These are phyloP conservation scores for Tirmania nivea DNA, from an alignment of 495 filamentous ascomycete species.

Conservation along the genomic window DNA sequence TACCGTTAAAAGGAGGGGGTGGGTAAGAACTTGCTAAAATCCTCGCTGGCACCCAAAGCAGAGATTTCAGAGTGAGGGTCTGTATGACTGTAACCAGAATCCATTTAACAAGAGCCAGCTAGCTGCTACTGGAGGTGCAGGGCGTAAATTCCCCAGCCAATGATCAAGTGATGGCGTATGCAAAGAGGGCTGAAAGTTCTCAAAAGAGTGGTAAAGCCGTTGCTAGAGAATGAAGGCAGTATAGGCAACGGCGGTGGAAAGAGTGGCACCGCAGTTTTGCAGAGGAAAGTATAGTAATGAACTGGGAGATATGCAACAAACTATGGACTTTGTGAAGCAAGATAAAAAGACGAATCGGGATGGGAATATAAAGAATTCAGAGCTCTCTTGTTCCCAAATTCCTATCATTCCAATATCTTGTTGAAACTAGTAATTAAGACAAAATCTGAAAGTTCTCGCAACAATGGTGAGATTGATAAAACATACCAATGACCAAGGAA, in stretches of 20 bases:
- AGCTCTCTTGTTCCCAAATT: neutral
- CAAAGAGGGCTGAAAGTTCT: neutral
- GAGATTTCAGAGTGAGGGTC: slow-evolving; percentile 4
- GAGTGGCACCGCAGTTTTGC: slow-evolving; percentile 13
- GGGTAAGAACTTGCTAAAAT: neutral
- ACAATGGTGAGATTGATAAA: neutral
- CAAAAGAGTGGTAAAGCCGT: slow-evolving; percentile 5
- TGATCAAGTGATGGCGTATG: neutral
- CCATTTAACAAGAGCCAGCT: neutral
- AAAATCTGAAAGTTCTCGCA: neutral
- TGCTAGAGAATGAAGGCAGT: slow-evolving; percentile 9
- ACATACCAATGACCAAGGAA: neutral
- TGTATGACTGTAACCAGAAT: slow-evolving; percentile 4
- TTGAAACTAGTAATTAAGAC: neutral
- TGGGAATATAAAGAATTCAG: slow-evolving; percentile 5
- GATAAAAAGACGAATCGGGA: slow-evolving; percentile 2
- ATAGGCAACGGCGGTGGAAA: slow-evolving; percentile 14
- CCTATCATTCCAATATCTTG: neutral
- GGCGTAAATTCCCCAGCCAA: neutral
- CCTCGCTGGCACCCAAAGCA: neutral
- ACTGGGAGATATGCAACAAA: neutral
- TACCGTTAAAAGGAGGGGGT: neutral
- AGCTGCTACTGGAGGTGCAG: neutral
- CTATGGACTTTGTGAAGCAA: neutral
- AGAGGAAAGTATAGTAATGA: neutral